Evolutionary conservation across 805 yeast genomes (phyloP).

Genomic region (Lipomyces yamadae): DNA sequence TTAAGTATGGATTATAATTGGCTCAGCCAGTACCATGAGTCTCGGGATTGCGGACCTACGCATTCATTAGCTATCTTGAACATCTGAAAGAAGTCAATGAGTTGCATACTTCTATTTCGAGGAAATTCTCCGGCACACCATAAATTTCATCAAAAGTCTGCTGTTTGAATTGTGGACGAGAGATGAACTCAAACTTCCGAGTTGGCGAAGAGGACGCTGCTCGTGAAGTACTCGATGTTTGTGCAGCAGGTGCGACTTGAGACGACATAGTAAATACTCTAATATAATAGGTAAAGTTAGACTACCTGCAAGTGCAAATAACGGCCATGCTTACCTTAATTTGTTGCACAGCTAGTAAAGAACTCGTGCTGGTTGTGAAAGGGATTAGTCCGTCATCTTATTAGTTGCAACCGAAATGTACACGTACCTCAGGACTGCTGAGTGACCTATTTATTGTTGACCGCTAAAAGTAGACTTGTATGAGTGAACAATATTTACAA

Average conservation of each 20-base stretch:
- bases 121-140: slow-evolving; percentile 92
- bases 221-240: slow-evolving; percentile 10
- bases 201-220: slow-evolving; percentile 25
- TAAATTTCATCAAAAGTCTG: slow-evolving; percentile 82
- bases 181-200: slow-evolving; percentile 29
- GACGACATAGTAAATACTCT: slow-evolving; percentile 8
- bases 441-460: not conserved
- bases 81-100: not conserved
- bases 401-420: not conserved
- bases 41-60: slow-evolving; percentile 65
- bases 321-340: not conserved
- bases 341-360: not conserved
- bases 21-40: slow-evolving; percentile 58
- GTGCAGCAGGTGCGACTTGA: slow-evolving; percentile 4
- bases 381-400: not conserved
- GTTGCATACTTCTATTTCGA: slow-evolving; percentile 78
- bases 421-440: not conserved
- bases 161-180: slow-evolving; percentile 52
- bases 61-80: not conserved
- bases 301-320: not conserved
- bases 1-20: not conserved
- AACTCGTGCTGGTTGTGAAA: not conserved
- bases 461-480: not conserved
- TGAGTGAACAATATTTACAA: not conserved
- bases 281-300: not conserved